phyloP scores from a whole-genome alignment of 495 filamentous ascomycete genomes.

The Evansstolkia leycettana region DNA sequence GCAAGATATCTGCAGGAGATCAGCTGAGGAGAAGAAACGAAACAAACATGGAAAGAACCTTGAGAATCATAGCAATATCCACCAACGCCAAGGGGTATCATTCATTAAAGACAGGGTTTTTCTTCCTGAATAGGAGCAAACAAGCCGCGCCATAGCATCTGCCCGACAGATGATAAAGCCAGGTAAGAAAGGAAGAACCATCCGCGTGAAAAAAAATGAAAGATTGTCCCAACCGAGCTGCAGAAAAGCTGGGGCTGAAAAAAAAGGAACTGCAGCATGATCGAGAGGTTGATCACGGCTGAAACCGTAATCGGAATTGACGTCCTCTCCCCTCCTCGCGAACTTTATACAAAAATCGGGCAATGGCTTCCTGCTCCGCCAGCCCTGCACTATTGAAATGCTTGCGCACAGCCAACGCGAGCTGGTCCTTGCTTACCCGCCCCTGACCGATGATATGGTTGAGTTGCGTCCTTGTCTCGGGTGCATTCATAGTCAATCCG shows the following conservation, averaged over 20 bases:
- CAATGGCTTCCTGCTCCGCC: constrained; percentile 78
- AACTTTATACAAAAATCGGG: constrained; percentile 77
- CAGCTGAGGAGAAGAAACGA: background rate
- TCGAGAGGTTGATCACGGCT: constrained; percentile 17
- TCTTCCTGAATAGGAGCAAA: too few species aligned
- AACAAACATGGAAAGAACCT: background rate
- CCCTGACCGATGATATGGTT: constrained; percentile 32
- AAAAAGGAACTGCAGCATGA: background rate
- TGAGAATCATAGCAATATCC: too few species aligned
- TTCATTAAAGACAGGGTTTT: background rate
- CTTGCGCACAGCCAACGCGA: constrained; percentile 73
- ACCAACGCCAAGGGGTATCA: constrained; percentile 13
- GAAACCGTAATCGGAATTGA: constrained; percentile 33
- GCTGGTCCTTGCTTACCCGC: constrained; percentile 61
- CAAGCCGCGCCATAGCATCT: too few species aligned
- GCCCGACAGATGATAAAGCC: too few species aligned
- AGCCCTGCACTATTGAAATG: constrained; percentile 82
- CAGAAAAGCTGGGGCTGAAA: too few species aligned
- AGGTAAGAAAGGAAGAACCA: too few species aligned
- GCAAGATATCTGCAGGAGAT: background rate
- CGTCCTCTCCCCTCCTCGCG: constrained; percentile 34
- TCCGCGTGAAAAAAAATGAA: too few species aligned
- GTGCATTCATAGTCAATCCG: too few species aligned
- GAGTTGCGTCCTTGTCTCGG: constrained; percentile 2
- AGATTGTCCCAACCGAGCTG: too few species aligned